Percentiles rank a stretch among this genome's conserved stretches.
These are phyloP conservation scores for Aspergillus tamarii DNA, from an alignment of 2,329 filamentous ascomycete species.

Conservation along the genomic window DNA sequence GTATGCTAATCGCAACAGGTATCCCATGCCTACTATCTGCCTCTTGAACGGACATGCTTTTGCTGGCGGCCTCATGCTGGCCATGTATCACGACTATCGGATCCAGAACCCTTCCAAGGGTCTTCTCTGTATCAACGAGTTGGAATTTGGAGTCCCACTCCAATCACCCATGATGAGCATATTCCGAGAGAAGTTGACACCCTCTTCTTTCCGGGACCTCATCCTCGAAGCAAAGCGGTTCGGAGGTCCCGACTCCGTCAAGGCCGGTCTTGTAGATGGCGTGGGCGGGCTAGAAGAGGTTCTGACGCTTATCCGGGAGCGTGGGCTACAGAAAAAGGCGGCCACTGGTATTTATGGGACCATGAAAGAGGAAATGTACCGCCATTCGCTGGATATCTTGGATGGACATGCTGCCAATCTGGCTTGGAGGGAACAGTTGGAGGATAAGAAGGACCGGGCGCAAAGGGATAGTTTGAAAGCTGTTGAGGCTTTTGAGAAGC, in stretches of 20 bases:
- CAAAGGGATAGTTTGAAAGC: conserved; percentile 49
- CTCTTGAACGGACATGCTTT: conserved; percentile 80
- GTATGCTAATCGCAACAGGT: conserved; percentile 44
- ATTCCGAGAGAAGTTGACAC: conserved; percentile 70
- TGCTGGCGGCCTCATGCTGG: conserved; percentile 78
- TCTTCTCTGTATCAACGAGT: conserved; percentile 80
- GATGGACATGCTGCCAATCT: conserved; percentile 55
- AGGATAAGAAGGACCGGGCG: conserved; percentile 49
- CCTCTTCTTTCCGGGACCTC: conserved; percentile 61
- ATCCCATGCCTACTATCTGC: conserved; percentile 81
- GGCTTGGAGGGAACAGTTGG: conserved; percentile 49
- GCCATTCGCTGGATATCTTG: conserved; percentile 64
- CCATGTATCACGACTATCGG: conserved; percentile 83
- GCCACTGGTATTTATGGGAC: conserved; percentile 69
- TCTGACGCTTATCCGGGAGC: conserved; percentile 61
- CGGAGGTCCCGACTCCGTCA: conserved; percentile 63
- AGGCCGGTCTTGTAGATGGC: conserved; percentile 69
- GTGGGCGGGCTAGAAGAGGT: conserved; percentile 68
- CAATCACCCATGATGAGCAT: conserved; percentile 73
- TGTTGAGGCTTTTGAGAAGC: conserved; percentile 56
- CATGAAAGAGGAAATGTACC: conserved; percentile 77
- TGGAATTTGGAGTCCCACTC: conserved; percentile 77
- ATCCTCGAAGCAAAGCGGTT: conserved; percentile 76
- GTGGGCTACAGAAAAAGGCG: conserved; percentile 64
- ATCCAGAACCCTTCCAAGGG: conserved; percentile 71